Conservation (phyloP, 176 grass and related monocot genomes). For the Areca catechu region DNA sequence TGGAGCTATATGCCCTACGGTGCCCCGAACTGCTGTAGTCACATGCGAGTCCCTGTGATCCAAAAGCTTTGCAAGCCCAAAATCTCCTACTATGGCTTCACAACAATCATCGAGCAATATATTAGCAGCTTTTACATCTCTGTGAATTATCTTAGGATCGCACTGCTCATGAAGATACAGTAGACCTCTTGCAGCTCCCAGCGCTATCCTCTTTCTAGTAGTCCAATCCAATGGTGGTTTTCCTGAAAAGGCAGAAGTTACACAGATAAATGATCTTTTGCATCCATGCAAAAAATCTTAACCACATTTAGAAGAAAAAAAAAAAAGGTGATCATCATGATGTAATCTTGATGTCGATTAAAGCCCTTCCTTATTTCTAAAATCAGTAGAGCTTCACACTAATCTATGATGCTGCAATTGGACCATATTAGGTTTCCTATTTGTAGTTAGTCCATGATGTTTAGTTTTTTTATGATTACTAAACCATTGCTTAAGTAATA, state of each 20-base stretch:
- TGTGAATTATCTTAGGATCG: constrained; percentile 96
- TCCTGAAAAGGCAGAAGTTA: constrained; percentile 30
- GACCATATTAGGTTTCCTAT: no score
- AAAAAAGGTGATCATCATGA: no score
- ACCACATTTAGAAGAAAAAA: no score
- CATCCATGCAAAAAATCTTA: constrained; percentile 7
- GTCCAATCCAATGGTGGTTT: constrained; percentile 84
- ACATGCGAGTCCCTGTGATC: constrained; percentile 87
- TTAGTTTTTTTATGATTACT: no score
- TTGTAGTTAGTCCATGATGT: no score
- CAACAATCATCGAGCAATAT: constrained; percentile 74
- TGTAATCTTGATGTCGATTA: no score
- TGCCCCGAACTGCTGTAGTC: constrained; percentile 82
- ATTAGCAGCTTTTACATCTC: constrained; percentile 92
- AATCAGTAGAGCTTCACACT: no score
- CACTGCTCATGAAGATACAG: constrained; percentile 97
- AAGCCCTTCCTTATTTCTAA: no score
- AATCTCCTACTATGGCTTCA: constrained; percentile 82
- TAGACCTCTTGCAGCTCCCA: constrained; percentile 78
- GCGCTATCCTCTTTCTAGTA: constrained; percentile 73
- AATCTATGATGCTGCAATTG: no score
- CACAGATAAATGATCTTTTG: background rate
- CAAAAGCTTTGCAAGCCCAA: constrained; percentile 82
- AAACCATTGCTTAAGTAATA: no score
- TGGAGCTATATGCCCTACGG: constrained; percentile 85